Evolutionary conservation across 179 eudicot species (phyloP).

Genomic region (Patellifolia procumbens): DNA sequence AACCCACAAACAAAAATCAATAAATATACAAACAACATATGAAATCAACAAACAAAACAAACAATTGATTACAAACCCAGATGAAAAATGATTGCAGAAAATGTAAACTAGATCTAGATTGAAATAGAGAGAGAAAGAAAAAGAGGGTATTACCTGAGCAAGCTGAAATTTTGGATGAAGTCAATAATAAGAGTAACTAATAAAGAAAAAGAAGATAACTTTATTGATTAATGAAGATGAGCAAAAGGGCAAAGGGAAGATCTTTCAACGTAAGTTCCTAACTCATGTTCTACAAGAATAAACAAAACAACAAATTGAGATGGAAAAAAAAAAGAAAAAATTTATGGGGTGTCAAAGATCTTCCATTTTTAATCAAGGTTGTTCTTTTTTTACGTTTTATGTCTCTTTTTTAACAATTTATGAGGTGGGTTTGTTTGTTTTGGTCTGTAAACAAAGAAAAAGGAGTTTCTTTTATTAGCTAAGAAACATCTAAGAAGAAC

Average conservation of each 20-base stretch:
- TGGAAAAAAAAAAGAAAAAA: background rate
- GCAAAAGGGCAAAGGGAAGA: slow-evolving; percentile 23
- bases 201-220: background rate
- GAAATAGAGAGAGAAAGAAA: slow-evolving; percentile 6
- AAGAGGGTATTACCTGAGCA: slow-evolving; percentile 24
- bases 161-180: slow-evolving; percentile 20
- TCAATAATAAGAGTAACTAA: slow-evolving; percentile 20
- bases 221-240: background rate
- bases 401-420: slow-evolving; percentile 6
- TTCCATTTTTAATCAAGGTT: slow-evolving; percentile 27
- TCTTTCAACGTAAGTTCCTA: slow-evolving; percentile 45
- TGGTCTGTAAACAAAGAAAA: background rate
- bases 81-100: slow-evolving; percentile 19
- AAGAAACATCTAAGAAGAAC: slow-evolving; percentile 16
- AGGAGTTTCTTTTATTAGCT: slow-evolving; percentile 14
- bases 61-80: slow-evolving; percentile 25
- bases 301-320: background rate
- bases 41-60: slow-evolving; percentile 19
- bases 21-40: background rate
- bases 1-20: background rate
- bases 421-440: slow-evolving; percentile 23
- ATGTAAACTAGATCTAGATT: slow-evolving; percentile 31
- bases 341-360: slow-evolving; percentile 23
- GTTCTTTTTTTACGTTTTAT: slow-evolving; percentile 15
- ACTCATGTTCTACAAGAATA: slow-evolving; percentile 23